Conservation (phyloP, 768 basidiomycete genomes). For the Leccinellum luteum region DNA sequence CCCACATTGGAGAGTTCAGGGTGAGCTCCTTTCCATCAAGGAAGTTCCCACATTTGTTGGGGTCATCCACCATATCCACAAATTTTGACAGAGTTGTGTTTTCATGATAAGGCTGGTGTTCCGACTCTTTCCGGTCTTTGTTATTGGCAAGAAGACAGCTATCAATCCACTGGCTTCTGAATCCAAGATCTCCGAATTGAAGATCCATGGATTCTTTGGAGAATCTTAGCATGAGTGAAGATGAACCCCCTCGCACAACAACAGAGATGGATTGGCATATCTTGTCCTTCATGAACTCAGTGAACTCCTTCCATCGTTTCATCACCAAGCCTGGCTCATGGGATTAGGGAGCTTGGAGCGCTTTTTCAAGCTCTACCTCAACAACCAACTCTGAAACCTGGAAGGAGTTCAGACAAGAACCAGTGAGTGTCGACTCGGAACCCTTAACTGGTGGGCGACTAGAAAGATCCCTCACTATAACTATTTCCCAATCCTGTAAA, state of each 20-base stretch:
- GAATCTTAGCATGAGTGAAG: neutral
- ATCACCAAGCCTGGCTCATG: neutral
- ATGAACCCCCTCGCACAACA: neutral
- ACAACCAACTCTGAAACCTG: neutral
- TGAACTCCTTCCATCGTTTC: neutral
- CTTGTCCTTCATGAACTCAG: neutral
- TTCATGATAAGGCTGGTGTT: neutral
- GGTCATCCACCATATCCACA: neutral
- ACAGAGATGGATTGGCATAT: neutral
- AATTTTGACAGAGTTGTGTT: neutral
- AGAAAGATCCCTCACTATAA: no score
- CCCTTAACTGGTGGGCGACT: no score
- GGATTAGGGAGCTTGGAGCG: neutral
- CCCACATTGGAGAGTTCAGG: neutral
- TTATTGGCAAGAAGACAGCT: neutral
- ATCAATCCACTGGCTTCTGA: neutral
- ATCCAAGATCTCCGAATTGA: neutral
- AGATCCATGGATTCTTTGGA: neutral
- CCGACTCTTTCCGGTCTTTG: neutral
- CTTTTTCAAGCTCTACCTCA: neutral
- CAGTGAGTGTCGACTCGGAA: no score
- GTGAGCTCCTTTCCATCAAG: conserved; percentile 1
- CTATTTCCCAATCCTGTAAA: no score
- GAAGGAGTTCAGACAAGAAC: neutral
- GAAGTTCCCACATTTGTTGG: neutral